Evolutionary conservation across 83 land plant species (phyloP), one percentile per base, ranked within the genome.

Genomic region (Picea mariana): DNA sequence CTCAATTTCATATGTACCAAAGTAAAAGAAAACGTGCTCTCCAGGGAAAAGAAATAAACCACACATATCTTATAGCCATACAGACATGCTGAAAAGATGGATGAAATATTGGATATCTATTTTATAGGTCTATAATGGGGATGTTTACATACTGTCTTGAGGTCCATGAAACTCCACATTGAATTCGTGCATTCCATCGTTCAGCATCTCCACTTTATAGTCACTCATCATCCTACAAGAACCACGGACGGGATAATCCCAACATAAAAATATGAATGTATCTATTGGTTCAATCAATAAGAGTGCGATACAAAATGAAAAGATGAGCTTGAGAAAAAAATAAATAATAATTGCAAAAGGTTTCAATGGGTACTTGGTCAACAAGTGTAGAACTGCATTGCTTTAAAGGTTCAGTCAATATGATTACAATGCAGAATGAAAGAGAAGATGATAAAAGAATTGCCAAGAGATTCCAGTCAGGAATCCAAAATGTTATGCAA

Each of bases 91-190:
- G 23, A 59, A 75, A 75, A 21, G 15, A 75, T 75, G 77, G 59
- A n/a, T 47, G 59, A 23, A 75, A 21, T 49, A 11, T 13, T 55
- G 17, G 21, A 13, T n/a, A 21, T 58, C 4, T 13, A 58, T 58
- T 58, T 58, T 58, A 58, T 58, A 13, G 60, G 60, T 18, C 59
- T 21, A 75, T 69, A 34, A 15, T 38, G 9, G 58, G 13, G 26
- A 75, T 75, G 55, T 75, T 75, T 52, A 76, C 85, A 59, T 80
- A 92, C 95, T 92, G 66, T 92, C 90, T 82, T 87, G 84, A 18
- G 95, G 95, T 26, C 95, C 95, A 83, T 85, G 92, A 81, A 92
- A 92, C 62, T 92, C 89, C 47, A 92, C 95, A 81, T 87, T 81
- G 86, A 92, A 92, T 72, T 92, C 95, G 61, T 82, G 82, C 66